phyloP scores from a whole-genome alignment of 2,329 filamentous ascomycete species.

The Alternaria rosae region DNA sequence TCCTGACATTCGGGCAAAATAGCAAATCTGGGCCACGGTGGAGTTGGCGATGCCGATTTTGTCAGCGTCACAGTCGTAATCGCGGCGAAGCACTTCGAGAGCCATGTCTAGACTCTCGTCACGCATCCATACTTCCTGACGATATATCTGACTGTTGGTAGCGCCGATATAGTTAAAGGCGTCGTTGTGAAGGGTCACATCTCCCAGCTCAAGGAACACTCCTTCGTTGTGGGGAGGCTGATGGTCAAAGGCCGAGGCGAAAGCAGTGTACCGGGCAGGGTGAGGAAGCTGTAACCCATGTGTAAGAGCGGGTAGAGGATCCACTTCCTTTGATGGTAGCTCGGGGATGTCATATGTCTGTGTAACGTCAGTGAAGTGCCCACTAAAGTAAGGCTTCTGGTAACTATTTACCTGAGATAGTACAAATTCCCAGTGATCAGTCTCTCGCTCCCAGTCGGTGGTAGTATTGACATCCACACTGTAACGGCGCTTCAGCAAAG shows the following conservation, averaged over 20 bases:
- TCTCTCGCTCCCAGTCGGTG: neutral
- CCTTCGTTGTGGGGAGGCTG: slow-evolving; percentile 3
- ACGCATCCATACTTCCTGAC: slow-evolving; percentile 20
- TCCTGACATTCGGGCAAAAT: neutral
- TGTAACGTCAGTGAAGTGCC: neutral
- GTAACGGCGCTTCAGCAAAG: slow-evolving; percentile 27
- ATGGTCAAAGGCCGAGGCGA: neutral
- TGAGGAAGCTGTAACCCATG: slow-evolving; percentile 5
- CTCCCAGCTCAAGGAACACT: slow-evolving; percentile 23
- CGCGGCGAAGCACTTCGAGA: slow-evolving; percentile 21
- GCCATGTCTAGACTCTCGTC: slow-evolving; percentile 30
- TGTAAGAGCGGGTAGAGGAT: neutral
- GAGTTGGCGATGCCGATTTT: slow-evolving; percentile 29
- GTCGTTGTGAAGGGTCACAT: slow-evolving; percentile 19
- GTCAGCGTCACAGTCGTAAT: slow-evolving; percentile 10
- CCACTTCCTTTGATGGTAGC: neutral
- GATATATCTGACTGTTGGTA: neutral
- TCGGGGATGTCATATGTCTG: neutral
- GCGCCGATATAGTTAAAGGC: slow-evolving; percentile 15
- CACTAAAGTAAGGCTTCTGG: neutral
- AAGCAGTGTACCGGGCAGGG: slow-evolving; percentile 15
- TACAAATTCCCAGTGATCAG: neutral
- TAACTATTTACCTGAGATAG: neutral
- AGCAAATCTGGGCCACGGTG: slow-evolving; percentile 20
- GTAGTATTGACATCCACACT: slow-evolving; percentile 29